Evolutionary conservation across 2,329 filamentous ascomycete genomes (phyloP), one percentile per base, ranked within the genome.

Genomic region (Emergomyces pasteurianus): DNA sequence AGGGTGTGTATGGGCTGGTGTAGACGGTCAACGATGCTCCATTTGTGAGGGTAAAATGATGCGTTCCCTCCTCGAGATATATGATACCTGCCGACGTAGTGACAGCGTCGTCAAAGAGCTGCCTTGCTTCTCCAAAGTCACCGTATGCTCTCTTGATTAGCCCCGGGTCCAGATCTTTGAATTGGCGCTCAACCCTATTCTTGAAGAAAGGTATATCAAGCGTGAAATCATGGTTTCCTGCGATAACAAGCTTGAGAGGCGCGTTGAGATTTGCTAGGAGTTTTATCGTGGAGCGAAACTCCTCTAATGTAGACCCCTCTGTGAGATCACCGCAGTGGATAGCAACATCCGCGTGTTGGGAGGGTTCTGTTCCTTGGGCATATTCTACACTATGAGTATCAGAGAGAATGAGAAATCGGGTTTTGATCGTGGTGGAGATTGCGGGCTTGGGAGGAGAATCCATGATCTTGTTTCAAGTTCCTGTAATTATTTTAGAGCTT

Each of bases 181-280:
- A 18, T 31, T 50, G 56, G 6, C 14, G 18, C 7, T 23, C 40
- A 26, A 57, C 55, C 28, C 28, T 58, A 8, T 34, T 21, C 56
- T 58, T 58, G 42, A 47, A 58, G 23, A 58, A 36, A 10, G 56
- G 56, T 4, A 21, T 49, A 43, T 49, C 31, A 1, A 49, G 34
- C 16, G 46, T 47, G 43, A 50, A 49, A 31, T 50, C 56, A 16
- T 58, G 56, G 28, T 58, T 58, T 34, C 56, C 42, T n/a, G 56
- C 28, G 14, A 58, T 58, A 26, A 49, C 56, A 34, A 58, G 40
- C 46, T 58, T 58, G 42, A 58, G 56, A 16, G 56, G 56, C 9
- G 56, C 42, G 28, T 28, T 47, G 18, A 58, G 34, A 5, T 58
- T 50, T n/a, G 42, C 4, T 21, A 49, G 40, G 18, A 50, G 46